Evolutionary conservation across 345 rosid species (phyloP).

Genomic region (Viola odorata): DNA sequence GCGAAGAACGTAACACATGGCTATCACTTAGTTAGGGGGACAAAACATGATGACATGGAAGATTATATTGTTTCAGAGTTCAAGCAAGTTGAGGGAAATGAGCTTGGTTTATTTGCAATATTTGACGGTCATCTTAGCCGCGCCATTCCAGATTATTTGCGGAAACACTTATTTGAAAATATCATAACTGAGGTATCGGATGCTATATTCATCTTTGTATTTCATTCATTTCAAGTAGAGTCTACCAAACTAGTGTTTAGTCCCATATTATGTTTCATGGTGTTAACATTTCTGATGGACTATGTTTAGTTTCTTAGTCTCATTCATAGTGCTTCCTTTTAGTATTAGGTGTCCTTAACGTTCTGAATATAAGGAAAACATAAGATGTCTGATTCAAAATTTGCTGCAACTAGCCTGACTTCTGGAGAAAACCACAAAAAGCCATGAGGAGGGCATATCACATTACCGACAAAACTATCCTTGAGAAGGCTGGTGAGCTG

Average conservation of each 20-base stretch:
- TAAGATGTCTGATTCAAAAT: not conserved
- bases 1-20: constrained; percentile 72
- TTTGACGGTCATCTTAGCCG: constrained; percentile 89
- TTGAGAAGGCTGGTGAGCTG: constrained; percentile 61
- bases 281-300: not conserved
- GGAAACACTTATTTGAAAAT: constrained; percentile 65
- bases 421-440: constrained; percentile 65
- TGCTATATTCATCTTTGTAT: not conserved
- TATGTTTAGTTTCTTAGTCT: not conserved
- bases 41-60: constrained; percentile 72
- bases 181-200: constrained; percentile 68
- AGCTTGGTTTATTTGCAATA: constrained; percentile 90
- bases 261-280: not conserved
- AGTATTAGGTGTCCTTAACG: not conserved
- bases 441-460: constrained; percentile 71
- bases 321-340: not conserved
- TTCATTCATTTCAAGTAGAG: not conserved
- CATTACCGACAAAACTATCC: constrained; percentile 53
- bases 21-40: constrained; percentile 76
- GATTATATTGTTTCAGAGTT: constrained; percentile 74
- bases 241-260: not conserved
- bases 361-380: no score
- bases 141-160: constrained; percentile 65
- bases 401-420: constrained; percentile 45
- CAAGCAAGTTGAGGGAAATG: constrained; percentile 61